Conservation (phyloP, 2,329 filamentous ascomycete genomes). For the Alternaria triticimaculans region DNA sequence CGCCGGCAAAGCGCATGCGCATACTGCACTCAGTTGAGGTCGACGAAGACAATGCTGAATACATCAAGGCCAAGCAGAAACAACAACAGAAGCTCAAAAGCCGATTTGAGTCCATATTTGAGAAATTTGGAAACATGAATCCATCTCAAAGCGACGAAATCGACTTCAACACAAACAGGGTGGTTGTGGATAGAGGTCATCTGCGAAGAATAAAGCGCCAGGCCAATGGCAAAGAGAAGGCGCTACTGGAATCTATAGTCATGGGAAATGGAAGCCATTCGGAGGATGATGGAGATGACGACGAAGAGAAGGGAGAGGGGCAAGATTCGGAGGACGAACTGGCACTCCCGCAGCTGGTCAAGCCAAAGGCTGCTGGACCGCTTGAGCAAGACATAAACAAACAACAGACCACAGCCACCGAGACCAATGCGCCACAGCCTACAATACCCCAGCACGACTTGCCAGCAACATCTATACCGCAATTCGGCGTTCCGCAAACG, state of each 20-base stretch:
- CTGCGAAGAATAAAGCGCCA: slow-evolving; percentile 62
- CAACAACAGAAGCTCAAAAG: slow-evolving; percentile 57
- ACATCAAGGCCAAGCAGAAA: slow-evolving; percentile 48
- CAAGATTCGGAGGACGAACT: slow-evolving; percentile 39
- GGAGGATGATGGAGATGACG: slow-evolving; percentile 48
- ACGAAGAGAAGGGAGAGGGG: slow-evolving; percentile 21
- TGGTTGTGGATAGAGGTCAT: slow-evolving; percentile 93
- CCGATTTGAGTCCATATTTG: slow-evolving; percentile 87
- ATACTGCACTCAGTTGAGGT: slow-evolving; percentile 50
- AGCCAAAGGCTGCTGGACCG: slow-evolving; percentile 8
- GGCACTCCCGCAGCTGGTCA: slow-evolving; percentile 28
- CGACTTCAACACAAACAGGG: slow-evolving; percentile 78
- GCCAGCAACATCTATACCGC: slow-evolving; percentile 1
- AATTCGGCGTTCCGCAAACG: slow-evolving; percentile 3
- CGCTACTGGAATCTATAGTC: slow-evolving; percentile 32
- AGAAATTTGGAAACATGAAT: slow-evolving; percentile 86
- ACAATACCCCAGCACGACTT: background rate
- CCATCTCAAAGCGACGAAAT: slow-evolving; percentile 87
- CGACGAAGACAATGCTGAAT: slow-evolving; percentile 43
- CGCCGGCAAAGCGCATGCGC: slow-evolving; percentile 66
- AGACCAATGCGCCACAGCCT: background rate
- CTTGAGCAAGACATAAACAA: background rate
- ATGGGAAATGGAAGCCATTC: slow-evolving; percentile 40
- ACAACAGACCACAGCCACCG: background rate
- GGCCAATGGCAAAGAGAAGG: slow-evolving; percentile 28